Evolutionary conservation across 257 asterid species (phyloP), one percentile per base, ranked within the genome.

Genomic region (Lithospermum erythrorhizon): DNA sequence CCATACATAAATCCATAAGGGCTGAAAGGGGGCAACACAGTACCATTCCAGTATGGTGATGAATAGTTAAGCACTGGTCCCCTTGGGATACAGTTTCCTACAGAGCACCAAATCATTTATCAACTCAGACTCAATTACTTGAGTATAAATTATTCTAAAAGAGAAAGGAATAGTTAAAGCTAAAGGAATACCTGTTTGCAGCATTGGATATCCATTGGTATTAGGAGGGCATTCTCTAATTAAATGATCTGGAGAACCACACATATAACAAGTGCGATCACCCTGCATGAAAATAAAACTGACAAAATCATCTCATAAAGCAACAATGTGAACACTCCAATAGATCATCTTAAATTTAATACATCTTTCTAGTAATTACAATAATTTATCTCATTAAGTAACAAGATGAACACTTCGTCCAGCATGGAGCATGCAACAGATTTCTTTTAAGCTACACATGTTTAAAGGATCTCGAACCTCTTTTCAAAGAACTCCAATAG

Each of bases 221-320:
- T 72, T 68, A 65, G 32, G 24, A 54, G 89, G 87, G 69, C 93
- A 90, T 73, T 87, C 85, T 78, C 87, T 87, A 77, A 83, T 75
- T 68, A 87, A 86, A 82, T 90, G 98, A 41, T 79, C 86, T 15
- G 87, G 85, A 75, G 96, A 85, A 68, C 93, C 98, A 79, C 94
- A 90, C 59, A 69, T 62, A 73, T 82, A 87, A 77, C 97, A 87
- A 52, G 68, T 78, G 53, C 87, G 89, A 32, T 55, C 54, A 51
- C 77, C 87, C 96, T 88, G 81, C 57, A 53, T 16, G 71, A 65
- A 37, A 56, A 67, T 54, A 73, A 65, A 52, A 74, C 16, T 24
- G 68, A 32, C 6, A 62, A 23, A 22, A 21, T 53, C 59, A 24
- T 23, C 17, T 41, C 35, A 19, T 49, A n/a, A 65, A 69, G 66